Evolutionary conservation across 257 asterid species (phyloP).

Genomic region (Lavandula angustifolia): DNA sequence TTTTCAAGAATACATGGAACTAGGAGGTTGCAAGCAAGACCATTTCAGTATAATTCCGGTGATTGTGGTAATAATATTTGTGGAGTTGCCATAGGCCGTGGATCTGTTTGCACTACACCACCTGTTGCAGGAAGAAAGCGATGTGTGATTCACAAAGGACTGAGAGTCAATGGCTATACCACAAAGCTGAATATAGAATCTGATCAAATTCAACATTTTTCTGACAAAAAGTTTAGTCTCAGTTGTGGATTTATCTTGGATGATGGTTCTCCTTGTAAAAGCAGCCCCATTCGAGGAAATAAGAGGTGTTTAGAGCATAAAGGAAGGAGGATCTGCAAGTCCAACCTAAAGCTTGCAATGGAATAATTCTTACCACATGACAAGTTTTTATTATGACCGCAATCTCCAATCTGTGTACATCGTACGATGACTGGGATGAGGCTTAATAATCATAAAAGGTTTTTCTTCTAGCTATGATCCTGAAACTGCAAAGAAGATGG

Average conservation of each 20-base stretch:
- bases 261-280: slow-evolving; percentile 40
- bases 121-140: slow-evolving; percentile 76
- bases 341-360: slow-evolving; percentile 5
- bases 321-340: slow-evolving; percentile 40
- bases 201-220: neutral
- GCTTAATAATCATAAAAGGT: neutral
- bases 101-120: slow-evolving; percentile 59
- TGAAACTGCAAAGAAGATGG: neutral
- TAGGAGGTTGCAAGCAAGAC: slow-evolving; percentile 50
- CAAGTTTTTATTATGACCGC: neutral
- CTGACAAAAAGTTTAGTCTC: slow-evolving; percentile 23
- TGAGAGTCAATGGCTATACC: slow-evolving; percentile 59
- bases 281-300: slow-evolving; percentile 37
- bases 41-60: slow-evolving; percentile 25
- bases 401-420: neutral
- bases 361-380: neutral
- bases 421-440: neutral
- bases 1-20: slow-evolving; percentile 53
- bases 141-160: slow-evolving; percentile 85
- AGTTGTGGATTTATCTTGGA: slow-evolving; percentile 44
- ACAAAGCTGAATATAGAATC: slow-evolving; percentile 31
- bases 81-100: slow-evolving; percentile 72
- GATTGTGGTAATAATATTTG: slow-evolving; percentile 40
- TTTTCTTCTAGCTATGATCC: too few relatives aligned
- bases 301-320: slow-evolving; percentile 52